Base-by-base conservation (phyloP, 2,329 filamentous ascomycete species). In the Trichoderma sp. region DNA sequence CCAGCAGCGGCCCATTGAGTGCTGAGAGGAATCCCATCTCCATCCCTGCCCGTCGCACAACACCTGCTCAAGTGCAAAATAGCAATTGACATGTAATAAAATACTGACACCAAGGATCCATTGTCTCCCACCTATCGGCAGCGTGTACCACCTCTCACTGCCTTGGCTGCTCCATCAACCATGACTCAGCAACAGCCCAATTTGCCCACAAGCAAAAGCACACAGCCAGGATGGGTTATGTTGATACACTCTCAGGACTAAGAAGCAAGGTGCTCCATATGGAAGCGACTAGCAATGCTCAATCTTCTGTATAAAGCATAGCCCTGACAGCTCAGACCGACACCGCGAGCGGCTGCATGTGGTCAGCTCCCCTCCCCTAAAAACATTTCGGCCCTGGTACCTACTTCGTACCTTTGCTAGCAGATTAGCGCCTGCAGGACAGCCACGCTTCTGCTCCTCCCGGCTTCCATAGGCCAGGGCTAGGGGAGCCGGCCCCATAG, bases 391-490 rank as follows among this genome's bases (percentile, higher is more conserved):
- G 67, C 67, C 67, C 67, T 71, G 67, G 53, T 33, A 33, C 65
- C 53, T 71, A 41, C 53, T 38, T 60, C 21, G 53, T 45, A 59
- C 66, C 66, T 59, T 59, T 63, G 56, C 59, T 63, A 50, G 35
- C n/a, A 63, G 67, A 71, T 63, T 71, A 71, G 68, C 68, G 68
- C 68, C 68, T 71, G 68, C 68, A 71, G 68, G 68, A 71, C 68
- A 71, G 68, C 68, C 68, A 71, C 68, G 56, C 68, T 71, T 41
- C 38, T 41, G 16, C 38, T 41, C 38, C 38, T 41, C 38, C 38
- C 38, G 38, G 38, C 38, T 41, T 71, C 68, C 16, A 71, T 71
- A 71, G 68, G 68, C 68, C 59, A 71, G 68, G 68, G 68, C 59
- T 41, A 41, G 38, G 16, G 38, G 38, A 6, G 8, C 38, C 24